Conservation (phyloP, 441 rosid species). For the Iberis amara region DNA sequence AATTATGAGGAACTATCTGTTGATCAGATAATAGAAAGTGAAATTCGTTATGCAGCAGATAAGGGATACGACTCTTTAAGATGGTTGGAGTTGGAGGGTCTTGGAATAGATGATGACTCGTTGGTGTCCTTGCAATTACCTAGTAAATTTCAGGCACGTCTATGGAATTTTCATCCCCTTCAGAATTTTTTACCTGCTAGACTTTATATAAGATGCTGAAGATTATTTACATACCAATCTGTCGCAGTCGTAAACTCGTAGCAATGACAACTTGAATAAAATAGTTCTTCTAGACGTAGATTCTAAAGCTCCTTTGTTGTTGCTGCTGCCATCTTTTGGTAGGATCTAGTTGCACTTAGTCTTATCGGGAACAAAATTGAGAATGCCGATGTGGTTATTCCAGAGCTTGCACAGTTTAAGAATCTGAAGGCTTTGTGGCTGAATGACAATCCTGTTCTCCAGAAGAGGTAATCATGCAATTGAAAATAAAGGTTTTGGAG, state of each 20-base stretch:
- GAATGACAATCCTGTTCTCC: slow-evolving; percentile 62
- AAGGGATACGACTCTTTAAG: slow-evolving; percentile 43
- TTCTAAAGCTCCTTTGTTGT: slow-evolving; percentile 22
- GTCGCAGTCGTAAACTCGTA: not conserved
- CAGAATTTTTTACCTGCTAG: not conserved
- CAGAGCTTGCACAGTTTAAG: slow-evolving; percentile 61
- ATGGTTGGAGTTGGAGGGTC: slow-evolving; percentile 91
- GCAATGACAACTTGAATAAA: not conserved
- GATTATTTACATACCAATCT: not conserved
- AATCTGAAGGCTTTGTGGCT: slow-evolving; percentile 79
- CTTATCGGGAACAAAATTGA: slow-evolving; percentile 68
- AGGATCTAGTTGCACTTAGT: slow-evolving; percentile 83
- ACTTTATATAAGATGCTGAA: not conserved
- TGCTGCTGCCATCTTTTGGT: slow-evolving; percentile 20
- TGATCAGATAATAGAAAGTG: slow-evolving; percentile 45
- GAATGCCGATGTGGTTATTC: slow-evolving; percentile 43
- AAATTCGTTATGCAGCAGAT: slow-evolving; percentile 44
- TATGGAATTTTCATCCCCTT: not conserved
- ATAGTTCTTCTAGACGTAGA: not conserved
- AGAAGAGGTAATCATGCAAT: slow-evolving; percentile 44
- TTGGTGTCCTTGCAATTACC: slow-evolving; percentile 56
- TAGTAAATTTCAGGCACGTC: slow-evolving; percentile 53
- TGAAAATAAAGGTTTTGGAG: slow-evolving; percentile 1
- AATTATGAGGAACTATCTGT: slow-evolving; percentile 34
- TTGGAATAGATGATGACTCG: slow-evolving; percentile 49